Percentiles rank a stretch among this genome's conserved stretches.
Evolutionary conservation across 768 basidiomycete species (phyloP).

Genomic region (Daedalea quercina): DNA sequence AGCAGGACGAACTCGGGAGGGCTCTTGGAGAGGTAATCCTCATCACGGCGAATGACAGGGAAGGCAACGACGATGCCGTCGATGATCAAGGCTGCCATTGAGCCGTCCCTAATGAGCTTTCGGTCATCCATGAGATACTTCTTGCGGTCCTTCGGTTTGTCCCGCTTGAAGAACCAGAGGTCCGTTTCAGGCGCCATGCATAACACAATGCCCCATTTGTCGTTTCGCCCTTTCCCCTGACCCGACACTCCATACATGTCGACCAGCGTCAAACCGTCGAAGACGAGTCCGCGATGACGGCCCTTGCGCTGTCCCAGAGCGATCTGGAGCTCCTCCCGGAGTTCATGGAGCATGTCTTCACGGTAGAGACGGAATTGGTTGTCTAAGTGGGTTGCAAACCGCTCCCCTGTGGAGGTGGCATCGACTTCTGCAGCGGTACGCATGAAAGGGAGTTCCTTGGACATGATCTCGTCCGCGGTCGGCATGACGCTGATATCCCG

Average conservation of each 20-base stretch:
- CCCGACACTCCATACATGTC: constrained; percentile 32
- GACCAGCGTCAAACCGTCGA: constrained; percentile 31
- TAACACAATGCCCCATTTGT: constrained; percentile 28
- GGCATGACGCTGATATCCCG: constrained; percentile 57
- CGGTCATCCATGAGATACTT: constrained; percentile 31
- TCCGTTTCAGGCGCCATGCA: constrained; percentile 29
- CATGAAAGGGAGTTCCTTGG: constrained; percentile 39
- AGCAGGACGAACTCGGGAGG: constrained; percentile 49
- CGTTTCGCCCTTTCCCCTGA: constrained; percentile 27
- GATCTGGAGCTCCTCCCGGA: constrained; percentile 48
- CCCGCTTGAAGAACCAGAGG: constrained; percentile 17
- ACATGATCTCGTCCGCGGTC: constrained; percentile 50
- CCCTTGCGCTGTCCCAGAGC: constrained; percentile 34
- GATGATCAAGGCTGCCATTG: constrained; percentile 44
- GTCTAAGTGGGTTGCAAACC: constrained; percentile 46
- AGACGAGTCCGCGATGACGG: constrained; percentile 27
- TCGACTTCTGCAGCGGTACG: constrained; percentile 38
- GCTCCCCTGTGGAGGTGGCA: constrained; percentile 30
- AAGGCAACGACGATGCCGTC: constrained; percentile 45
- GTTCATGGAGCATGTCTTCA: constrained; percentile 55
- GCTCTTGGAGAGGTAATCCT: constrained; percentile 39
- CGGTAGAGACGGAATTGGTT: constrained; percentile 61
- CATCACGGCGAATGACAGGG: constrained; percentile 46
- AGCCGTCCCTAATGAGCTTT: constrained; percentile 45
- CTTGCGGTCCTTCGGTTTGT: constrained; percentile 29